Conservation (phyloP, 176 grass and related monocot genomes). For the Oryza meyeriana region DNA sequence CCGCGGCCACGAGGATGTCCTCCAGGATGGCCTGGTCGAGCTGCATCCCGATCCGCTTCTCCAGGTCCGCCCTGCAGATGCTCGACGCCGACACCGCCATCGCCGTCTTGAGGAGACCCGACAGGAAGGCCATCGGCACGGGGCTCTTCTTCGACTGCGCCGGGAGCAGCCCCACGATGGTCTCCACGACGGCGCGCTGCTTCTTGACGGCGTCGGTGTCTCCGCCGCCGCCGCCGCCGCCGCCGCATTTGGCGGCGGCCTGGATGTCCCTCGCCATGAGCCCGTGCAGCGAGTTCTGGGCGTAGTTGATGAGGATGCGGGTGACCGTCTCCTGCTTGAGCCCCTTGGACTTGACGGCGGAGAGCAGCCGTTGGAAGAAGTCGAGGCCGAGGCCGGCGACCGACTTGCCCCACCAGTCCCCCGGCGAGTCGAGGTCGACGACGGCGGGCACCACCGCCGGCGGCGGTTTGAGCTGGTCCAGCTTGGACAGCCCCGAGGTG, state of each 20-base stretch:
- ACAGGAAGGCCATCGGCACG: constrained; percentile 84
- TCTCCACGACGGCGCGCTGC: constrained; percentile 63
- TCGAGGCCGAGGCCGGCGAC: constrained; percentile 59
- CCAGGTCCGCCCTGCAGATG: constrained; percentile 63
- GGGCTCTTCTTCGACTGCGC: constrained; percentile 75
- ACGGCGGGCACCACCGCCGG: background rate
- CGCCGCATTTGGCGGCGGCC: background rate
- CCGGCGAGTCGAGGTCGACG: constrained; percentile 33
- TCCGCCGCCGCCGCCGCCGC: background rate
- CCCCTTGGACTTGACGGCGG: constrained; percentile 79
- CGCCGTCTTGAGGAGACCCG: constrained; percentile 76
- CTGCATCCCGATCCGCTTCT: constrained; percentile 85
- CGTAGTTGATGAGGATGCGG: constrained; percentile 80
- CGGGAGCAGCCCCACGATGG: constrained; percentile 69
- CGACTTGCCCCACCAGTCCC: constrained; percentile 88
- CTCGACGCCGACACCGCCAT: constrained; percentile 54
- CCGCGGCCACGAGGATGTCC: constrained; percentile 72
- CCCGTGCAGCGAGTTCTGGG: constrained; percentile 72
- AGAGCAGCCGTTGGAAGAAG: constrained; percentile 75
- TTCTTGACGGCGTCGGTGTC: constrained; percentile 52
- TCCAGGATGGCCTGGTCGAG: constrained; percentile 90
- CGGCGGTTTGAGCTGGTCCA: constrained; percentile 44
- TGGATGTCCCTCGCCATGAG: constrained; percentile 62
- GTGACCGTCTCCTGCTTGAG: constrained; percentile 90
- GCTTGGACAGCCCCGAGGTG: constrained; percentile 63